A percentile compares a stretch with the other conserved stretches of the same genome.
phyloP scores from a whole-genome alignment of 2,329 filamentous ascomycete genomes.

The Knufia fluminis region DNA sequence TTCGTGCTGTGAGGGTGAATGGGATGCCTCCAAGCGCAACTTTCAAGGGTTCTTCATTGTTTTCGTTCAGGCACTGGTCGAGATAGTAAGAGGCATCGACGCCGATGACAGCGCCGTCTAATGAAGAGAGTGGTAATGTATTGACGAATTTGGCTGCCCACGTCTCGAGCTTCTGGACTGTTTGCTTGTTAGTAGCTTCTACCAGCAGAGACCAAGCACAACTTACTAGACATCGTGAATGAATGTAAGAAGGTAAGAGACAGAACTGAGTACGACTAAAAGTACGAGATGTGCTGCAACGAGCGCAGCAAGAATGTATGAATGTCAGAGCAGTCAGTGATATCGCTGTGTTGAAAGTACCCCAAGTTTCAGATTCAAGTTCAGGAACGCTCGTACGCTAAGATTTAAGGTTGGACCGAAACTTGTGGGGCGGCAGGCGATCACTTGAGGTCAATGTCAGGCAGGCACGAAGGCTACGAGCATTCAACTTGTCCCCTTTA shows the following conservation, averaged over 20 bases:
- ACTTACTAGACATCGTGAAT: conserved; percentile 18
- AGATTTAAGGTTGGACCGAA: not conserved
- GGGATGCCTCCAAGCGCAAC: conserved; percentile 84
- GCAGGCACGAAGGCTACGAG: too few species aligned
- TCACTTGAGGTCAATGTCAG: too few species aligned
- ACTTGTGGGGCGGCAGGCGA: too few species aligned
- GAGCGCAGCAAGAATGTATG: not conserved
- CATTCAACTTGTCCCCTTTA: too few species aligned
- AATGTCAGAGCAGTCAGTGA: too few species aligned
- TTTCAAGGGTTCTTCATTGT: conserved; percentile 75
- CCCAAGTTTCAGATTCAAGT: too few species aligned
- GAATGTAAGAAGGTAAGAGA: not conserved
- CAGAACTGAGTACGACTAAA: not conserved
- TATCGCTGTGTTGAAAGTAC: too few species aligned
- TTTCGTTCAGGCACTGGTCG: conserved; percentile 62
- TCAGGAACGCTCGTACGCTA: too few species aligned
- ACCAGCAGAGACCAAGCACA: not conserved
- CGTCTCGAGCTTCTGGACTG: conserved; percentile 46
- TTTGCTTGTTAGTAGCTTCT: conserved; percentile 11
- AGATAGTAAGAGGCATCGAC: conserved; percentile 90
- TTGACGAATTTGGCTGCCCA: conserved; percentile 47
- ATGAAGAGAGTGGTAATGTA: conserved; percentile 55
- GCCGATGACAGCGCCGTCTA: conserved; percentile 67
- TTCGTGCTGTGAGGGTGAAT: conserved; percentile 62
- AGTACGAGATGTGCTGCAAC: too few species aligned